Conservation (phyloP, 2,329 filamentous ascomycete species). For the Zymoseptoria pseudotritici region DNA sequence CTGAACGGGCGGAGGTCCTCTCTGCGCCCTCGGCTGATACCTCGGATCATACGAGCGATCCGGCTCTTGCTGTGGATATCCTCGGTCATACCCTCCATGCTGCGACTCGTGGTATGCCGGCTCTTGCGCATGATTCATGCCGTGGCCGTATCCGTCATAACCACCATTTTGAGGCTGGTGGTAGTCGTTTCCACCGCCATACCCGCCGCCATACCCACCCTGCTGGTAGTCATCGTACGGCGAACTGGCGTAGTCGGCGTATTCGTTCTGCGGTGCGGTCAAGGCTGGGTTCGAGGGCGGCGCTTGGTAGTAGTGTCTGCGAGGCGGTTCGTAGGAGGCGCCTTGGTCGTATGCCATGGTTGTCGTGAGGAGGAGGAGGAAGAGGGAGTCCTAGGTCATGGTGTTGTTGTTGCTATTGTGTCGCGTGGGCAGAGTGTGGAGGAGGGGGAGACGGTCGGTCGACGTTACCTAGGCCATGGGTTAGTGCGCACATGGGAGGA, state of each 20-base stretch:
- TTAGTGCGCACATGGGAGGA: background rate
- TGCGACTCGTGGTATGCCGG: constrained; percentile 6
- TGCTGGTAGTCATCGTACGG: constrained; percentile 15
- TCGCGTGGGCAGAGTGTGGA: background rate
- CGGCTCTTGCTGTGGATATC: constrained; percentile 9
- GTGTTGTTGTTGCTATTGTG: background rate
- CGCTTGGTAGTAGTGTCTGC: constrained; percentile 12
- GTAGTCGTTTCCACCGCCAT: too few species aligned
- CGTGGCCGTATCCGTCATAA: constrained; percentile 9
- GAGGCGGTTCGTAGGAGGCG: constrained; percentile 18
- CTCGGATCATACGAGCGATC: constrained; percentile 20
- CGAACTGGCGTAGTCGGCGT: constrained; percentile 11
- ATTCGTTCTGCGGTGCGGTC: constrained; percentile 6
- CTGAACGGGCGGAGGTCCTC: constrained; percentile 11
- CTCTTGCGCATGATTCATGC: constrained; percentile 5
- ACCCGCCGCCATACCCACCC: constrained; percentile 3
- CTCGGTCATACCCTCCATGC: constrained; percentile 8
- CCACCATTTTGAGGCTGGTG: constrained; percentile 7
- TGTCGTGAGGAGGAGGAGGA: background rate
- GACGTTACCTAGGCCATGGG: too few species aligned
- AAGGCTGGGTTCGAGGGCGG: constrained; percentile 10
- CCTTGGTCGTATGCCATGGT: constrained; percentile 22
- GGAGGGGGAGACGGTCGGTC: too few species aligned
- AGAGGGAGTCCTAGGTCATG: background rate
- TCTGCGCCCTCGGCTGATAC: constrained; percentile 21